These are phyloP conservation scores for Trichoderma orchidacearum DNA, from an alignment of 495 filamentous ascomycete species.

Conservation along the genomic window DNA sequence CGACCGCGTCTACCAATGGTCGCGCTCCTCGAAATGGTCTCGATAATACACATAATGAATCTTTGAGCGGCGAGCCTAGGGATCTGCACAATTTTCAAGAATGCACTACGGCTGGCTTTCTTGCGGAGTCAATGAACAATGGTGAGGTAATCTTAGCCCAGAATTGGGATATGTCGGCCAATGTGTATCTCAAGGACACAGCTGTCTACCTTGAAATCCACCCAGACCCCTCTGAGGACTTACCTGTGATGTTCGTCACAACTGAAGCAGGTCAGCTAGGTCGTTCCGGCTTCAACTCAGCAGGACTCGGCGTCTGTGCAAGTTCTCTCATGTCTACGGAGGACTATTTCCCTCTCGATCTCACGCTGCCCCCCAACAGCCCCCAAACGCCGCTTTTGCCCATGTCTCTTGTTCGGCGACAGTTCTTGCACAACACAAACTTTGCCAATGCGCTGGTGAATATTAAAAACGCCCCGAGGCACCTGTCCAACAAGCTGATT, in stretches of 20 bases:
- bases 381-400: slow-evolving; percentile 5
- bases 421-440: slow-evolving; percentile 8
- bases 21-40: neutral
- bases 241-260: slow-evolving; percentile 14
- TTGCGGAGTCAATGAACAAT: slow-evolving; percentile 3
- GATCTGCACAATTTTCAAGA: neutral
- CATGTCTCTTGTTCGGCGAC: slow-evolving; percentile 11
- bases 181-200: slow-evolving; percentile 9
- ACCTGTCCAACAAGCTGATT: neutral
- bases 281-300: slow-evolving; percentile 16
- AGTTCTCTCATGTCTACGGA: slow-evolving; percentile 14
- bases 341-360: slow-evolving; percentile 10
- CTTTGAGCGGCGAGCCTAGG: neutral
- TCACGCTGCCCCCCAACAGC: neutral
- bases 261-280: slow-evolving; percentile 18
- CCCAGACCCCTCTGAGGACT: slow-evolving; percentile 13
- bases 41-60: neutral
- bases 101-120: neutral
- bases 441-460: neutral
- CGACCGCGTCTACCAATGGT: neutral
- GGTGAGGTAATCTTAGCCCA: slow-evolving; percentile 11
- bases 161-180: slow-evolving; percentile 18
- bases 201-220: slow-evolving; percentile 15
- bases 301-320: slow-evolving; percentile 11
- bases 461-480: neutral